Evolutionary conservation across 768 basidiomycete genomes (phyloP), one percentile per base, ranked within the genome.

Genomic region (Boletus rubroflammeus): DNA sequence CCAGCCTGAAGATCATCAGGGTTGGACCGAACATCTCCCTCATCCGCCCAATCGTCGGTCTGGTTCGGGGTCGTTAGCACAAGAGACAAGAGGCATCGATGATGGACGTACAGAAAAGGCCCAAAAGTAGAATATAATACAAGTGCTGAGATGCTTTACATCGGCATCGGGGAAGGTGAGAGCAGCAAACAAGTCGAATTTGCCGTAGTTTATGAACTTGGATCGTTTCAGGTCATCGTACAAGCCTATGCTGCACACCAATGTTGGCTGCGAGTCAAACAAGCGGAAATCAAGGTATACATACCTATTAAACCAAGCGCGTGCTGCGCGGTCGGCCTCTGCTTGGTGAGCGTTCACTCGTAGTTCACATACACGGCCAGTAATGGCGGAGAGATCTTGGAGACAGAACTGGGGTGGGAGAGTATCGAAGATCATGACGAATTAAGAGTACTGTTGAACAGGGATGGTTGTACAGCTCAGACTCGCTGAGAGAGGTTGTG

Each of bases 101-200:
- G 47, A 41, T 32, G n/a, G 25, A 59, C 65, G 5, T 51, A 75
- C 73, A 25, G 72, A 63, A 55, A 74, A 74, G 14, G 73, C 73
- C 71, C 72, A 74, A 32, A 74, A 64, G 61, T 72, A 73, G 54
- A 74, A 74, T 23, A 69, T 65, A 28, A 75, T 67, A 54, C 73
- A 68, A 2, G 73, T 74, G 2, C 56, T 66, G 39, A 74, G 67
- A 50, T 74, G 73, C 6, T 57, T 55, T 13, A 59, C 25, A 55
- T 74, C 73, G 8, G 72, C 73, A 36, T 75, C 73, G 10, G 73
- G 71, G 55, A 72, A 74, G 55, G 67, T 69, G 53, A 75, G 70
- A 14, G 71, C 70, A 10, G 73, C 73, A 49, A 73, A 74, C 8
- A 72, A 55, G 50, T 74, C 73, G 51, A 74, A 74, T 60, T 70